Percentiles rank a stretch among this genome's conserved stretches.
Evolutionary conservation across 805 yeast species (phyloP).

Genomic region (Candida easanensis): DNA sequence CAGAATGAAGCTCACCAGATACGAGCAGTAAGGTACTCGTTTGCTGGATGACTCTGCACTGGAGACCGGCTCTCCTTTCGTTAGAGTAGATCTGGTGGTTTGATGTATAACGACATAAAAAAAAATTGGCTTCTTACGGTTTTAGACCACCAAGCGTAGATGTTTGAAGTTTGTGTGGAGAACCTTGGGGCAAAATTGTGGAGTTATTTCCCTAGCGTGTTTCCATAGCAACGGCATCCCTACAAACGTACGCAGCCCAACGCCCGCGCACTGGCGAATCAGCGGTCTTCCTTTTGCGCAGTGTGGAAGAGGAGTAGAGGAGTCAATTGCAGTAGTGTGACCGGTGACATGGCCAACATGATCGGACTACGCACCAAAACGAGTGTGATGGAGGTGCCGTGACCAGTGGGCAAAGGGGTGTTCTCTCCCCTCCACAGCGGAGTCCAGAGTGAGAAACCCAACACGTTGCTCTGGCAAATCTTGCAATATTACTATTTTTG

Average conservation of each 20-base stretch:
- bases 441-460: conserved; percentile 1
- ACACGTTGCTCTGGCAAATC: conserved; percentile 1
- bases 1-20: conserved; percentile 42
- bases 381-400: background rate
- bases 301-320: background rate
- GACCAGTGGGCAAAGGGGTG: background rate
- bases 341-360: background rate
- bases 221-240: background rate
- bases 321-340: background rate
- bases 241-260: no score
- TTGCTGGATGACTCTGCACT: background rate
- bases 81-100: background rate
- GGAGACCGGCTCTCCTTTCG: background rate
- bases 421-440: background rate
- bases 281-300: conserved; percentile 1
- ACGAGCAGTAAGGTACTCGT: conserved; percentile 8
- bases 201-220: no score
- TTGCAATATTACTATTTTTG: background rate
- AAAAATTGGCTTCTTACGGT: conserved; percentile 1
- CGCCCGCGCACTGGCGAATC: conserved; percentile 1
- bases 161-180: no score
- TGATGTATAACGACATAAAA: background rate
- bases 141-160: no score
- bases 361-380: no score
- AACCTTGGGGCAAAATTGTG: no score